phyloP scores from a whole-genome alignment of 2,329 filamentous ascomycete species.

The Phoma sp. region DNA sequence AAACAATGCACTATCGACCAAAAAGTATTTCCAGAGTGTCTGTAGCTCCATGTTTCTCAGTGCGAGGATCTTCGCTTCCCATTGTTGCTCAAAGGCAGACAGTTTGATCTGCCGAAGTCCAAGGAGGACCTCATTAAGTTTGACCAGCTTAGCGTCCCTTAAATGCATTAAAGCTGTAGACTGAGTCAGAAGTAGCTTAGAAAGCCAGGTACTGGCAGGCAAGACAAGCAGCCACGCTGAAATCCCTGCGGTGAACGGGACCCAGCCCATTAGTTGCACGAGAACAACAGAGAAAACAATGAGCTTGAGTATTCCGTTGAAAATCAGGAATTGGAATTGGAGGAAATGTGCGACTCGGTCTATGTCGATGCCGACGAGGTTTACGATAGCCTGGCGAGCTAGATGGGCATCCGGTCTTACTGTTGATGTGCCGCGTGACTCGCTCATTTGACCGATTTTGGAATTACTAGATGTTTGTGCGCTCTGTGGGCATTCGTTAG shows the following conservation, averaged over 20 bases:
- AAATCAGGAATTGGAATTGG: conserved; percentile 71
- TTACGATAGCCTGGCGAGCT: conserved; percentile 71
- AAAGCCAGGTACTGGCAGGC: neutral
- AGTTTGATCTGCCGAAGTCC: conserved; percentile 89
- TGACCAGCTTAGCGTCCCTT: conserved; percentile 58
- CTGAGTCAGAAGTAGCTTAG: neutral
- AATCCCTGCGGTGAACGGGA: conserved; percentile 1
- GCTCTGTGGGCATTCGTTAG: conserved; percentile 10
- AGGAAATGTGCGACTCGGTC: conserved; percentile 73
- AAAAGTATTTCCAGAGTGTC: conserved; percentile 71
- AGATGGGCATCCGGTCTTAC: conserved; percentile 45
- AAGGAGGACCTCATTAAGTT: conserved; percentile 74
- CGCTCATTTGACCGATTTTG: conserved; percentile 40
- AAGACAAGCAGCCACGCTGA: neutral
- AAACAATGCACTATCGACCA: conserved; percentile 62
- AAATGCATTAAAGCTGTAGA: conserved; percentile 60
- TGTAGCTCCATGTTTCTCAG: conserved; percentile 72
- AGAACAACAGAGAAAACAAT: conserved; percentile 72
- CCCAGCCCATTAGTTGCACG: conserved; percentile 67
- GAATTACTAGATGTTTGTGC: neutral
- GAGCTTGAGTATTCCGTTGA: conserved; percentile 69
- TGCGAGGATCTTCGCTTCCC: conserved; percentile 73
- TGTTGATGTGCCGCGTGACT: conserved; percentile 39
- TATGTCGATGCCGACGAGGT: conserved; percentile 78
- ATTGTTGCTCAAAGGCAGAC: conserved; percentile 75